These are phyloP conservation scores for Paramecium bursaria DNA, from an alignment of 73 alveolate species.

Conservation along the genomic window DNA sequence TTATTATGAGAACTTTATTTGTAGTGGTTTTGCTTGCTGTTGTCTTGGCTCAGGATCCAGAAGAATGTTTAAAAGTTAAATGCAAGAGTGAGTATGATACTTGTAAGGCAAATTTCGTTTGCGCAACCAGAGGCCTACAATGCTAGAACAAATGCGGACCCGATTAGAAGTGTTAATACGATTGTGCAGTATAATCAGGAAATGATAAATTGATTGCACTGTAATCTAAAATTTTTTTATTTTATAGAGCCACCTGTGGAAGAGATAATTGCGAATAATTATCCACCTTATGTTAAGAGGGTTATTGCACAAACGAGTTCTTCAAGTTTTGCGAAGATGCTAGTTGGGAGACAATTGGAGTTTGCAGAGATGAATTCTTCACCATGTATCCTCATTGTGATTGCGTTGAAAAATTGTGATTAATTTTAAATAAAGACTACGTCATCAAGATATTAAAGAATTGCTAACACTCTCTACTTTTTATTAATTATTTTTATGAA, in stretches of 20 bases:
- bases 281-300: not conserved
- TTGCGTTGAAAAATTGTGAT: too few relatives aligned
- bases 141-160: constrained; percentile 33
- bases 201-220: constrained; percentile 47
- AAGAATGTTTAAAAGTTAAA: constrained; percentile 39
- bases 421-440: too few relatives aligned
- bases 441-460: constrained; percentile 48
- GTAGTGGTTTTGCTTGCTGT: not conserved
- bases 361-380: too few relatives aligned
- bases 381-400: too few relatives aligned
- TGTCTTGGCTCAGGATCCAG: constrained; percentile 12
- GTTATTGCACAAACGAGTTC: not conserved
- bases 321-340: too few relatives aligned
- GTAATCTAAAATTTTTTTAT: not conserved
- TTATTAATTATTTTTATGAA: constrained; percentile 29
- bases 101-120: constrained; percentile 35
- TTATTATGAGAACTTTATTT: constrained; percentile 15
- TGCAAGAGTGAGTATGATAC: constrained; percentile 29
- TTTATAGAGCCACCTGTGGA: constrained; percentile 47
- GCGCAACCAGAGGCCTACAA: constrained; percentile 5
- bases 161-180: not conserved
- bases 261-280: constrained; percentile 5
- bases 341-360: too few relatives aligned
- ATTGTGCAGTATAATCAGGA: constrained; percentile 28
- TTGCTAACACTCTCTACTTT: not conserved